These are phyloP conservation scores for Diospyros lotus DNA, from an alignment of 148 eudicot genomes.

Conservation along the genomic window DNA sequence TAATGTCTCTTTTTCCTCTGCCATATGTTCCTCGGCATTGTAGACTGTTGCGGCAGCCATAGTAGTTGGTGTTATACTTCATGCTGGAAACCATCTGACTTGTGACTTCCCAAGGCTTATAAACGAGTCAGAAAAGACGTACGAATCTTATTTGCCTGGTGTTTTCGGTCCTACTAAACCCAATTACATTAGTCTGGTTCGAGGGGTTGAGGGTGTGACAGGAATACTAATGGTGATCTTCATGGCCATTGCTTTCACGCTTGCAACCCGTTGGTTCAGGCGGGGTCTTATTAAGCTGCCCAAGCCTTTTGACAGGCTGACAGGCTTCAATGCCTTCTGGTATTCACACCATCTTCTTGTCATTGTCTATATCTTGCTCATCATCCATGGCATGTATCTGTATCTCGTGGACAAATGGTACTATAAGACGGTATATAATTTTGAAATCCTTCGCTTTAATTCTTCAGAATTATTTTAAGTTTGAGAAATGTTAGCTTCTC, in stretches of 20 bases:
- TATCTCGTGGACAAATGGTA: slow-evolving; percentile 55
- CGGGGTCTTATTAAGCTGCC: slow-evolving; percentile 45
- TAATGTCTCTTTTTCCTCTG: slow-evolving; percentile 2
- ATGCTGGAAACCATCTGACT: slow-evolving; percentile 53
- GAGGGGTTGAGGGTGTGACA: slow-evolving; percentile 57
- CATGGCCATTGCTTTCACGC: slow-evolving; percentile 56
- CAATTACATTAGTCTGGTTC: slow-evolving; percentile 35
- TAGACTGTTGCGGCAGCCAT: slow-evolving; percentile 92
- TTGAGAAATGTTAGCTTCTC: slow-evolving; percentile 6
- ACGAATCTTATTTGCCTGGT: slow-evolving; percentile 27
- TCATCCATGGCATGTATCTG: slow-evolving; percentile 52
- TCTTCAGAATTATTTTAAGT: not conserved
- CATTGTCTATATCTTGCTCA: slow-evolving; percentile 48
- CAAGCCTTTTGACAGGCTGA: slow-evolving; percentile 53
- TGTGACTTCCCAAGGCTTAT: slow-evolving; percentile 68
- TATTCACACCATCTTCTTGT: slow-evolving; percentile 66
- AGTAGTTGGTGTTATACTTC: slow-evolving; percentile 45
- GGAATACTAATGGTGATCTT: slow-evolving; percentile 52
- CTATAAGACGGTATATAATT: slow-evolving; percentile 41
- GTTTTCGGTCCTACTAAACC: slow-evolving; percentile 44
- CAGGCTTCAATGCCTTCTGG: slow-evolving; percentile 77
- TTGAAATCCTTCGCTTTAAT: not conserved
- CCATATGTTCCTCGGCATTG: slow-evolving; percentile 13
- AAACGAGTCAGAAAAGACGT: slow-evolving; percentile 29
- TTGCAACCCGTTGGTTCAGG: slow-evolving; percentile 56